Evolutionary conservation across 805 yeast genomes (phyloP), one percentile per base, ranked within the genome.

Genomic region (Lachancea dasiensis): DNA sequence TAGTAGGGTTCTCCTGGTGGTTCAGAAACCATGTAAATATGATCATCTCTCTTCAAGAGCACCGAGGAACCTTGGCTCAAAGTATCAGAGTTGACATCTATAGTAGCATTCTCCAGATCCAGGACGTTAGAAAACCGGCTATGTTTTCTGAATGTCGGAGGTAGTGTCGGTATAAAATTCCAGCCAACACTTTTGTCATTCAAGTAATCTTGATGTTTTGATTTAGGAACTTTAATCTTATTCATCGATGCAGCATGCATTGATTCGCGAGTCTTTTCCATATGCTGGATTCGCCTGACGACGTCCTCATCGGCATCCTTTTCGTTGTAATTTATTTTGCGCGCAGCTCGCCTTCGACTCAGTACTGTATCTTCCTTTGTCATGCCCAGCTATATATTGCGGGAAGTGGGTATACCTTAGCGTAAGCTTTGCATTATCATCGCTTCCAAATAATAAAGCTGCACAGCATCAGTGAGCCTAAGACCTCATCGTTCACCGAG

Each of bases 1-100:
- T 86, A 85, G 65, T 83, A 92, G 0, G 97, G 97, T 51, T 86
- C 96, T 2, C 95, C 92, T 0, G 95, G 86, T 1, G 95, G 95
- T 58, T 86, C 96, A 45, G 92, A 77, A 9, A 89, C 71, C 78
- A 89, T 77, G 56, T 83, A 87, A 7, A 87, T 80, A 42, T 69
- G 77, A 40, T 87, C 95, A 37, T 63, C 52, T 27, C 52, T 46
- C 31, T 47, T 48, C 7, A 66, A 24, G 2, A 58, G 27, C 25
- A 18, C 40, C 17, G 33, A 58, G 5, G 44, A 50, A 0, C 38
- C 26, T 21, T 47, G 48, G 13, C 38, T 39, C 14, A 68, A 37
- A 9, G 35, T 41, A 17, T 63, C 61, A 13, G 56, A 55, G 9
- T 37, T 34, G 4, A 49, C 42, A 31, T 56, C 52, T 10, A 70